Evolutionary conservation across 768 basidiomycete species (phyloP).

Genomic region (Suillus plorans): DNA sequence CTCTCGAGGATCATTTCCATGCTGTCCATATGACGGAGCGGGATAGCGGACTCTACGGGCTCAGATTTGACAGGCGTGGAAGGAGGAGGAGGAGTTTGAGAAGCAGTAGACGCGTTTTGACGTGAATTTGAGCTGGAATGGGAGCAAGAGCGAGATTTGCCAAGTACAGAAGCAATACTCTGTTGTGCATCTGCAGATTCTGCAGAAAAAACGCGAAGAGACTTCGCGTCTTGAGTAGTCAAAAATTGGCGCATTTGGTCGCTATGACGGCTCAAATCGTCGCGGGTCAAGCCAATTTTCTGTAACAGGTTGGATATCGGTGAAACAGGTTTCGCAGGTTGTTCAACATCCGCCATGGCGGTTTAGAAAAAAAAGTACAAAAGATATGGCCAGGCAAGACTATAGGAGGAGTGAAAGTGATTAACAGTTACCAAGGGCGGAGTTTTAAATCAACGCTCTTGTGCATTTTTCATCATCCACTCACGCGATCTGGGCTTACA

Average conservation of each 20-base stretch:
- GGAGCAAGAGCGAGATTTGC: constrained; percentile 44
- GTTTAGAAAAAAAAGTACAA: background rate
- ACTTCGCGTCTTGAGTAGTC: constrained; percentile 48
- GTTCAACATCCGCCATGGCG: constrained; percentile 20
- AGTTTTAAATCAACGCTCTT: constrained; percentile 1
- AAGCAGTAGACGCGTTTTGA: constrained; percentile 43
- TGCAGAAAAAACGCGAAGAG: constrained; percentile 43
- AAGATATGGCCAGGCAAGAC: constrained; percentile 1
- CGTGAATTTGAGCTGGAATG: constrained; percentile 43
- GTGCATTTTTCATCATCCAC: background rate
- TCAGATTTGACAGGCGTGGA: constrained; percentile 66
- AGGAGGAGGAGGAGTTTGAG: constrained; percentile 44
- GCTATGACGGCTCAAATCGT: constrained; percentile 69
- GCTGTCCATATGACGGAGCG: constrained; percentile 61
- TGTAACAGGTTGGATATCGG: constrained; percentile 73
- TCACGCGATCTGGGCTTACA: background rate
- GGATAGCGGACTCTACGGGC: constrained; percentile 47
- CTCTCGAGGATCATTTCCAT: constrained; percentile 80
- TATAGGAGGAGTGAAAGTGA: constrained; percentile 1
- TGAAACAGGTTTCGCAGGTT: constrained; percentile 40
- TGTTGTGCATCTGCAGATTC: constrained; percentile 36
- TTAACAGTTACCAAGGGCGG: background rate
- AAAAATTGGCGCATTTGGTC: constrained; percentile 82
- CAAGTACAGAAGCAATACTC: constrained; percentile 37
- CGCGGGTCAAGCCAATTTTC: constrained; percentile 73